phyloP scores from a whole-genome alignment of 192 early-diverging fungal species.

The Fimicolochytrium jonesii region DNA sequence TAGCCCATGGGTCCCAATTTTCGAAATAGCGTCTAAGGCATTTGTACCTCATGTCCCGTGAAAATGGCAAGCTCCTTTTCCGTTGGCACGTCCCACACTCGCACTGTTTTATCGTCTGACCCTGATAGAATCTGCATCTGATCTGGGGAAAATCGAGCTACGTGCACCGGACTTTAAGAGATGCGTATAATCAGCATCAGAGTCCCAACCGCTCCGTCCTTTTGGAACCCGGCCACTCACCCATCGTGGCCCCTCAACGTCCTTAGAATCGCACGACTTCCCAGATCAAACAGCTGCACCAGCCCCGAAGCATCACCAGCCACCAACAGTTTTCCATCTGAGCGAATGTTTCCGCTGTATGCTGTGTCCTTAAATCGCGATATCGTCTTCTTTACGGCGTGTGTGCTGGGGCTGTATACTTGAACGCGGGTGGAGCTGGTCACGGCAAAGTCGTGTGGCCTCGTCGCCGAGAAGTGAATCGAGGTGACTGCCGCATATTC shows the following conservation, averaged over 20 bases:
- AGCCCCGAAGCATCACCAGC: conserved; percentile 87
- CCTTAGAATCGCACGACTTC: conserved; percentile 50
- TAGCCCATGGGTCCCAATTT: neutral
- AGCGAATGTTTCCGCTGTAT: conserved; percentile 71
- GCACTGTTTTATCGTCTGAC: conserved; percentile 89
- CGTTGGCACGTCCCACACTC: conserved; percentile 91
- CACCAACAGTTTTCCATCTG: conserved; percentile 86
- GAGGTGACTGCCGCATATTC: conserved; percentile 81
- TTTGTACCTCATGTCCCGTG: conserved; percentile 66
- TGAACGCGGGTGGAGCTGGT: conserved; percentile 88
- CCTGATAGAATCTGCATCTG: conserved; percentile 79
- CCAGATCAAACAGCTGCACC: conserved; percentile 68
- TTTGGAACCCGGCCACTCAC: no score
- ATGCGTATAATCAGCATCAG: no score
- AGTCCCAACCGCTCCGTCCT: no score
- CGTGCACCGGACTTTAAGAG: conserved; percentile 68
- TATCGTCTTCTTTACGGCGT: conserved; percentile 83
- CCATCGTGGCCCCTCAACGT: conserved; percentile 57
- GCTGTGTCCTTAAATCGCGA: conserved; percentile 90
- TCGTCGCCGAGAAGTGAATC: conserved; percentile 73
- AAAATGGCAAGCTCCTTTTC: conserved; percentile 66
- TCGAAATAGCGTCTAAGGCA: neutral
- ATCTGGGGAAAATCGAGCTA: conserved; percentile 75
- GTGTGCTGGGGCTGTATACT: conserved; percentile 79
- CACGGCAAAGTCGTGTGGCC: conserved; percentile 86